A percentile compares a stretch with the other conserved stretches of the same genome.
These are phyloP conservation scores for Aspergillus sp. DNA, from an alignment of 2,329 filamentous ascomycete species.

Conservation along the genomic window DNA sequence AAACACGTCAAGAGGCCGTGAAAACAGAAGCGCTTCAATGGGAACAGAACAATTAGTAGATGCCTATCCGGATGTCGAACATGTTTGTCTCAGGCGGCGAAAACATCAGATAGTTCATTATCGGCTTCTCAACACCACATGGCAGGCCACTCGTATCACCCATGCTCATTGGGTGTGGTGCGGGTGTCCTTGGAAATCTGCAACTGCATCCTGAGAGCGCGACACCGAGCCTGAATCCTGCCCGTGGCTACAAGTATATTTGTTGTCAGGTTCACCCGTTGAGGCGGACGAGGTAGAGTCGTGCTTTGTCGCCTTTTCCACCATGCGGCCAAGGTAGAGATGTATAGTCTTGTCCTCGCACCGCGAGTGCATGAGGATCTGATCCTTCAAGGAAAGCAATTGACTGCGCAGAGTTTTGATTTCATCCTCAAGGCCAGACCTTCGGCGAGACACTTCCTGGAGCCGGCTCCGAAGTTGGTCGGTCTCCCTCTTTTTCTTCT, in stretches of 20 bases:
- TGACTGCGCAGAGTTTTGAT: constrained; percentile 38
- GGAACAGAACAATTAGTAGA: too few species aligned
- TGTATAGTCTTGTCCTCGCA: constrained; percentile 41
- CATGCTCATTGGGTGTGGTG: too few species aligned
- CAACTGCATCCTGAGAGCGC: too few species aligned
- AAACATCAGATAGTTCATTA: too few species aligned
- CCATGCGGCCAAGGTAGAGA: constrained; percentile 38
- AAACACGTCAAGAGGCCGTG: too few species aligned
- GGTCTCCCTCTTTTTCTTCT: constrained; percentile 62
- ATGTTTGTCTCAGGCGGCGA: too few species aligned
- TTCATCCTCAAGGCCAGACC: constrained; percentile 31
- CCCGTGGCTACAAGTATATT: not conserved
- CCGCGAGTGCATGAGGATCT: constrained; percentile 40
- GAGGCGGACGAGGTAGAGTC: not conserved
- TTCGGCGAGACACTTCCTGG: constrained; percentile 37
- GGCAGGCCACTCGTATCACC: too few species aligned
- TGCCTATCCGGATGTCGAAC: too few species aligned
- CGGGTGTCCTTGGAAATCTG: too few species aligned
- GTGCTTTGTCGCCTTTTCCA: constrained; percentile 32
- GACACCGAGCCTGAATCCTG: not conserved
- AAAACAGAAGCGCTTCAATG: too few species aligned
- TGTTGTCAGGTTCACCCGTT: not conserved
- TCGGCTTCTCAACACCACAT: too few species aligned
- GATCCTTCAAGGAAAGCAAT: constrained; percentile 40
- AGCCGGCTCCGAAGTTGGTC: constrained; percentile 48